Conservation (phyloP, 1,284 basidiomycete species). For the Ceratorhiza oryzae-sativae region DNA sequence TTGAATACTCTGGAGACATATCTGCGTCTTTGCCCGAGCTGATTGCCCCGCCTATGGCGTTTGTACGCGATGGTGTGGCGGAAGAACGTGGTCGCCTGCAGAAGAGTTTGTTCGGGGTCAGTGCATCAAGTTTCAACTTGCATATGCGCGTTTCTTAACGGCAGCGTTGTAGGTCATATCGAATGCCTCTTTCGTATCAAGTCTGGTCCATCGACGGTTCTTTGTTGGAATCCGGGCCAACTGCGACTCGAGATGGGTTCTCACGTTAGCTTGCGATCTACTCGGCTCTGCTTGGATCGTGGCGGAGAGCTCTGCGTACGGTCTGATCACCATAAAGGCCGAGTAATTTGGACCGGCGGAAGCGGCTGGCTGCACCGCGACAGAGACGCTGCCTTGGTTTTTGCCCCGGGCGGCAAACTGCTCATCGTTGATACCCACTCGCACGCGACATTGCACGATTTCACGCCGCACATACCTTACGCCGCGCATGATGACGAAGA, state of each 20-base stretch:
- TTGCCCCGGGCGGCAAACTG: slow-evolving; percentile 39
- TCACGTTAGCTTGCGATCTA: slow-evolving; percentile 9
- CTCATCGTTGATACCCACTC: slow-evolving; percentile 31
- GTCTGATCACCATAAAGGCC: slow-evolving; percentile 3
- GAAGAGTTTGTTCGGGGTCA: slow-evolving; percentile 24
- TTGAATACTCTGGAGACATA: slow-evolving; percentile 41
- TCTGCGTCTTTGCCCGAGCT: slow-evolving; percentile 39
- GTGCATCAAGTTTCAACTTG: neutral
- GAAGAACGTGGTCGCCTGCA: slow-evolving; percentile 13
- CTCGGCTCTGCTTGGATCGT: slow-evolving; percentile 22
- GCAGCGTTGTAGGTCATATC: slow-evolving; percentile 30
- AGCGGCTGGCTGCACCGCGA: slow-evolving; percentile 29
- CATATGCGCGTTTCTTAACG: neutral
- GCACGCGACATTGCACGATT: slow-evolving; percentile 28
- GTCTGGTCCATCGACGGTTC: slow-evolving; percentile 35
- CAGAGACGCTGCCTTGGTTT: slow-evolving; percentile 29
- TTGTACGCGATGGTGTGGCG: slow-evolving; percentile 32
- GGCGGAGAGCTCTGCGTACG: slow-evolving; percentile 27
- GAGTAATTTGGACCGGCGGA: slow-evolving; percentile 36
- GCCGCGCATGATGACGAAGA: neutral
- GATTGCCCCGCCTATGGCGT: slow-evolving; percentile 41
- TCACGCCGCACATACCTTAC: slow-evolving; percentile 38
- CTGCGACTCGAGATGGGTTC: slow-evolving; percentile 24
- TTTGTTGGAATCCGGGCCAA: slow-evolving; percentile 23
- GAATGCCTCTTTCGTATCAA: slow-evolving; percentile 36